A percentile compares a stretch with the other conserved stretches of the same genome.
Conservation (phyloP, 768 basidiomycete genomes). For the Lentinula sp. region DNA sequence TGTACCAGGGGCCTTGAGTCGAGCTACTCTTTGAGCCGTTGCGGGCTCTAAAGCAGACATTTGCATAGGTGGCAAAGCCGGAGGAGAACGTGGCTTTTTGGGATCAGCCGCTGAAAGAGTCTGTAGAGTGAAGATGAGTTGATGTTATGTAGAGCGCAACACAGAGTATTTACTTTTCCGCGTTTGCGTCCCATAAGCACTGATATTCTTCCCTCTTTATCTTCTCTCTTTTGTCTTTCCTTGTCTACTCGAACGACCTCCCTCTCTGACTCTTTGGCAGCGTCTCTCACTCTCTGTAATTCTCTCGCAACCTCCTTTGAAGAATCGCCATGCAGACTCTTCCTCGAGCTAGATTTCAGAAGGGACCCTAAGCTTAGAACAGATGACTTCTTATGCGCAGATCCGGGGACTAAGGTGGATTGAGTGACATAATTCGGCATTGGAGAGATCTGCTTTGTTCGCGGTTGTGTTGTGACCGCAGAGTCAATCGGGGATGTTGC, state of each 20-base stretch:
- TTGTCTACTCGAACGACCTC: constrained; percentile 39
- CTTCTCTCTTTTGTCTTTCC: constrained; percentile 62
- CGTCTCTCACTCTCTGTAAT: constrained; percentile 32
- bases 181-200: constrained; percentile 83
- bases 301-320: constrained; percentile 50
- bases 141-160: constrained; percentile 11
- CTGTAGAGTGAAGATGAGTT: constrained; percentile 30
- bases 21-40: constrained; percentile 83
- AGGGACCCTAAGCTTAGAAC: constrained; percentile 79
- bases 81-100: constrained; percentile 63
- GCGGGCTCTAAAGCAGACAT: constrained; percentile 76
- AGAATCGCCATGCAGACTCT: constrained; percentile 64
- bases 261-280: constrained; percentile 43
- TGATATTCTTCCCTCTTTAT: constrained; percentile 87
- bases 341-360: constrained; percentile 79
- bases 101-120: constrained; percentile 81
- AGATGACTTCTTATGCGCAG: constrained; percentile 73
- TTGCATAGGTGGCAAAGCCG: constrained; percentile 85
- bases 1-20: constrained; percentile 55
- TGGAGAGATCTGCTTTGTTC: constrained; percentile 43
- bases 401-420: constrained; percentile 50
- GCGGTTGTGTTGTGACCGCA: constrained; percentile 30
- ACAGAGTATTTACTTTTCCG: constrained; percentile 65
- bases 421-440: constrained; percentile 45
- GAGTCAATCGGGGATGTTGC: constrained; percentile 39